Base-by-base conservation (phyloP, 768 basidiomycete genomes). In the Dictyophora rubrovolvata region DNA sequence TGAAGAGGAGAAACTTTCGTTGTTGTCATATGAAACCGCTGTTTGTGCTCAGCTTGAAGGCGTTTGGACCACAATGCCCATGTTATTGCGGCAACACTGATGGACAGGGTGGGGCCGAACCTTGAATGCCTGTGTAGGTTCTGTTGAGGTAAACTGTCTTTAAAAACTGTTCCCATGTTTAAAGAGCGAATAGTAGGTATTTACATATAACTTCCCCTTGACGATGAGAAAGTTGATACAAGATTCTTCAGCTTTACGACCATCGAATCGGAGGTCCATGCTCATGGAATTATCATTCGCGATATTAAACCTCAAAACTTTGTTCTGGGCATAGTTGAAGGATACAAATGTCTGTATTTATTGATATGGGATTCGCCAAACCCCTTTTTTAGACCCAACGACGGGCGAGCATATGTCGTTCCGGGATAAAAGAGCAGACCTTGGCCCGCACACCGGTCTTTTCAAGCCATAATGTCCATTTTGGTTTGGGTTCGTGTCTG, bases 241-340 rank as follows among this genome's bases (percentile, higher is more conserved):
- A 36, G n/a, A 14, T 20, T 23, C 8, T 9, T n/a, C 51, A 69
- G 65, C 49, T n/a, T 68, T 1, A 33, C 57, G 3, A 36, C 54
- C 7, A 20, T 68, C 0, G 62, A 69, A 53, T n/a, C n/a, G n/a
- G 49, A 34, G 10, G 37, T 63, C 0, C 66, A 68, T 53, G 62
- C 63, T 8, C 53, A 62, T 11, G 63, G 64, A 1, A 8, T 67
- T 17, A 48, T 69, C 12, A 10, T 22, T 17, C 60, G 68, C n/a
- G 66, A 69, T 51, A 36, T 69, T 48, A 68, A 68, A 48, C 67
- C 67, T 7, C 58, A 62, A 21, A 68, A 67, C 53, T 61, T 66
- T 20, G 56, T 60, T 14, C 60, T 67, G 52, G 68, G 68, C 35
- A 1, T 48, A 0, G 48, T 46, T 12, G 33, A 49, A 5, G 37